Conservation (phyloP, 129 eudicot species). For the Escallonia rubra region DNA sequence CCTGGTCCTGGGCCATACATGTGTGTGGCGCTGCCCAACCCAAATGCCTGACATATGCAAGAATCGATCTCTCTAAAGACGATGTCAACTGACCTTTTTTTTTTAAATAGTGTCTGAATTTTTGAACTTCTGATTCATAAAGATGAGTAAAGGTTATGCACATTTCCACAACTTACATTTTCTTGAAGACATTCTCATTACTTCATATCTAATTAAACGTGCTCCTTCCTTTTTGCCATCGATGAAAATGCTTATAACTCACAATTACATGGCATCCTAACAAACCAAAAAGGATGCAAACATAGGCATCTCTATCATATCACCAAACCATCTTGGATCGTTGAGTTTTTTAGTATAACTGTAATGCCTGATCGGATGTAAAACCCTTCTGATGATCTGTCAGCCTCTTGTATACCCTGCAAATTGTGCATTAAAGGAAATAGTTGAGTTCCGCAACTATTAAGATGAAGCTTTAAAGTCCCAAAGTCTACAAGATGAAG, state of each 20-base stretch:
- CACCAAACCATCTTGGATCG: conserved; percentile 77
- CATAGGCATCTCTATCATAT: conserved; percentile 26
- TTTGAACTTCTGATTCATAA: neutral
- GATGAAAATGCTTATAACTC: neutral
- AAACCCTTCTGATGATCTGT: conserved; percentile 91
- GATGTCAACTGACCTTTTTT: too few species aligned
- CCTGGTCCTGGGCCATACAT: too few species aligned
- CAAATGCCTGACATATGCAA: too few species aligned
- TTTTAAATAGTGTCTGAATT: too few species aligned
- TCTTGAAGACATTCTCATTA: neutral
- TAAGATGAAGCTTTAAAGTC: neutral
- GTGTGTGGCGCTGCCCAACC: too few species aligned
- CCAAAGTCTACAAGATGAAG: neutral
- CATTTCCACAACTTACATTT: neutral
- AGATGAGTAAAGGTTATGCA: neutral
- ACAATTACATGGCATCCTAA: neutral
- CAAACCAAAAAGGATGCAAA: conserved; percentile 7
- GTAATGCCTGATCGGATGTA: conserved; percentile 93
- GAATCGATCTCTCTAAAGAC: too few species aligned
- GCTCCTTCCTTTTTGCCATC: neutral
- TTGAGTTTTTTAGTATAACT: conserved; percentile 59
- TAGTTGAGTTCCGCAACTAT: neutral
- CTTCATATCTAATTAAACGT: neutral
- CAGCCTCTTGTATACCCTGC: conserved; percentile 95
- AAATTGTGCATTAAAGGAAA: conserved; percentile 11